Evolutionary conservation across 179 eudicot genomes (phyloP).

Genomic region (Monotropa hypopitys): DNA sequence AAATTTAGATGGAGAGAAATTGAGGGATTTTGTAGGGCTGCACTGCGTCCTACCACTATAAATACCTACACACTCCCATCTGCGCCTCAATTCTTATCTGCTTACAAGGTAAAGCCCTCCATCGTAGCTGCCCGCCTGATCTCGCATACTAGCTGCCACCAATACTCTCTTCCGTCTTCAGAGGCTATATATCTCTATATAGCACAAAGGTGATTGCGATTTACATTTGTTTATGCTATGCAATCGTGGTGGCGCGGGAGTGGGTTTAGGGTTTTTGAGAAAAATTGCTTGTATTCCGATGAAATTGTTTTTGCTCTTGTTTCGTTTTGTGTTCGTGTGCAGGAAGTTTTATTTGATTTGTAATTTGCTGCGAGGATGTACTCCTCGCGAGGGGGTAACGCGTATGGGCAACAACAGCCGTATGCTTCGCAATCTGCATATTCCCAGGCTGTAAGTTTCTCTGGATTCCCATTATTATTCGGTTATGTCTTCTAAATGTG

Average conservation of each 20-base stretch:
- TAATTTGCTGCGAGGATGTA: slow-evolving; percentile 27
- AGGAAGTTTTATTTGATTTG: slow-evolving; percentile 4
- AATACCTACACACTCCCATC: background rate
- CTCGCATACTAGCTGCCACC: background rate
- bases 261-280: background rate
- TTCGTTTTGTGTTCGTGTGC: background rate
- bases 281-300: background rate
- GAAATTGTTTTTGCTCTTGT: background rate
- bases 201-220: background rate
- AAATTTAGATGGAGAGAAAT: too few species aligned
- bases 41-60: too few species aligned
- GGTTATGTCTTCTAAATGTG: background rate
- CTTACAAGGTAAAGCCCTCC: background rate
- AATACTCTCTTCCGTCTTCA: background rate
- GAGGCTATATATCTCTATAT: background rate
- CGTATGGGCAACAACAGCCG: slow-evolving; percentile 52
- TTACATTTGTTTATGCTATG: background rate
- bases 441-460: slow-evolving; percentile 39
- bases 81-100: background rate
- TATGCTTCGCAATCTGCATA: slow-evolving; percentile 64
- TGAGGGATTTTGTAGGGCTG: too few species aligned
- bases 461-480: background rate
- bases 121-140: background rate
- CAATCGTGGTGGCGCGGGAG: background rate
- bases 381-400: slow-evolving; percentile 48